These are phyloP conservation scores for Alternaria ethzedia DNA, from an alignment of 2,329 filamentous ascomycete species.

Conservation along the genomic window DNA sequence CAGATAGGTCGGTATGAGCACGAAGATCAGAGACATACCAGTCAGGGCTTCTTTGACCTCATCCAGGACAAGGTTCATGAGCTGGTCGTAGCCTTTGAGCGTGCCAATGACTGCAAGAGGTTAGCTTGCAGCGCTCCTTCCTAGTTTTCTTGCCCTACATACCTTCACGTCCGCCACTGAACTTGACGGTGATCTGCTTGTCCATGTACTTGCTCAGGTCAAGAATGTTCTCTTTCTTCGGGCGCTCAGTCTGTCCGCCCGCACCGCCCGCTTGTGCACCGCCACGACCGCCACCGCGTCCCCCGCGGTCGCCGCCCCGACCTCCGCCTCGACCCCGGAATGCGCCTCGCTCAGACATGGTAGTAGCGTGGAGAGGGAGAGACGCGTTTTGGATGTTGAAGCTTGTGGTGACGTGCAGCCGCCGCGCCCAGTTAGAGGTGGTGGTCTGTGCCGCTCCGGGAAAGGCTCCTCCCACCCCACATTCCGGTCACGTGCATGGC, in stretches of 20 bases:
- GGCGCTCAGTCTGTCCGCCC: constrained; percentile 63
- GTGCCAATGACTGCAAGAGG: constrained; percentile 74
- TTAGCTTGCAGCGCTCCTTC: constrained; percentile 14
- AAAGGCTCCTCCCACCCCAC: constrained; percentile 2
- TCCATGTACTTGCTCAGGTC: constrained; percentile 97
- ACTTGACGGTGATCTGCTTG: constrained; percentile 93
- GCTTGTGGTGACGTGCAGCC: constrained; percentile 32
- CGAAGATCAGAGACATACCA: constrained; percentile 64
- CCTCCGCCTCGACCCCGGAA: constrained; percentile 53
- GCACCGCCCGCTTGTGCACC: constrained; percentile 43
- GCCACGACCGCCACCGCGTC: constrained; percentile 51
- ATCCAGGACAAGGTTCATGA: constrained; percentile 97
- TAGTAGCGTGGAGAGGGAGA: constrained; percentile 17
- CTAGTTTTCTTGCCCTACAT: neutral
- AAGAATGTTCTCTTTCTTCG: constrained; percentile 98
- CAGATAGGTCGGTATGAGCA: neutral
- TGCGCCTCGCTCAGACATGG: constrained; percentile 63
- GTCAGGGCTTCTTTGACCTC: constrained; percentile 89
- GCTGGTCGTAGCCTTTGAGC: constrained; percentile 92
- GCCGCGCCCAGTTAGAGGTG: constrained; percentile 1
- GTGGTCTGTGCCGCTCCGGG: constrained; percentile 14
- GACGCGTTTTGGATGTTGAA: constrained; percentile 12
- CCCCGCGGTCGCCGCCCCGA: constrained; percentile 46
- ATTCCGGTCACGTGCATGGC: constrained; percentile 15
- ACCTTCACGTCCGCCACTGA: constrained; percentile 94